These are phyloP conservation scores for Termitomyces sp. DNA, from an alignment of 768 basidiomycete genomes.

Conservation along the genomic window DNA sequence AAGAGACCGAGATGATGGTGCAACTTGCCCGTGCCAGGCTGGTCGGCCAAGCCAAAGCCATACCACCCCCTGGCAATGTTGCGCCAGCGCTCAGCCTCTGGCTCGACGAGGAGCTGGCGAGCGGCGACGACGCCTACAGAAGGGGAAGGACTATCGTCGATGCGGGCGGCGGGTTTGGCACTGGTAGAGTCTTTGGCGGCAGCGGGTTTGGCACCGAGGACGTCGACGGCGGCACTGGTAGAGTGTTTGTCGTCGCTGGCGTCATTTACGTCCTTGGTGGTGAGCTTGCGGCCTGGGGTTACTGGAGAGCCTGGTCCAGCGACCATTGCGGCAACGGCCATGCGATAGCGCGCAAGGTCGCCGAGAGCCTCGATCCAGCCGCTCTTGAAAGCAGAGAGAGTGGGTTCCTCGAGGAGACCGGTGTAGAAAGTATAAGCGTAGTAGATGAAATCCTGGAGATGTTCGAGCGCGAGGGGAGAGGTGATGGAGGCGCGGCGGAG, in stretches of 20 bases:
- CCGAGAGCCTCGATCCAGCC: constrained; percentile 97
- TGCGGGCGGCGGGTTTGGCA: constrained; percentile 40
- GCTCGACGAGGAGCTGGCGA: constrained; percentile 76
- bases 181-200: no score
- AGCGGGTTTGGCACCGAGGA: no score
- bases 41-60: constrained; percentile 76
- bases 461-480: constrained; percentile 72
- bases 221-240: neutral
- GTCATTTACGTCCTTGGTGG: constrained; percentile 50
- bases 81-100: constrained; percentile 91
- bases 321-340: constrained; percentile 91
- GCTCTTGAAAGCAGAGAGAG: constrained; percentile 61
- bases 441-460: constrained; percentile 91
- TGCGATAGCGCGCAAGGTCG: constrained; percentile 90
- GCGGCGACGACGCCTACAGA: constrained; percentile 87
- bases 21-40: constrained; percentile 90
- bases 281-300: constrained; percentile 37
- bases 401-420: constrained; percentile 77
- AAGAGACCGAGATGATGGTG: constrained; percentile 93
- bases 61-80: constrained; percentile 92
- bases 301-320: constrained; percentile 35
- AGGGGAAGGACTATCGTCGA: constrained; percentile 62
- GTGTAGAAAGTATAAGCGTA: constrained; percentile 96
- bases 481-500: constrained; percentile 80
- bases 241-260: no score